Evolutionary conservation across 768 basidiomycete species (phyloP).

Genomic region (Tricholoma flavovirens): DNA sequence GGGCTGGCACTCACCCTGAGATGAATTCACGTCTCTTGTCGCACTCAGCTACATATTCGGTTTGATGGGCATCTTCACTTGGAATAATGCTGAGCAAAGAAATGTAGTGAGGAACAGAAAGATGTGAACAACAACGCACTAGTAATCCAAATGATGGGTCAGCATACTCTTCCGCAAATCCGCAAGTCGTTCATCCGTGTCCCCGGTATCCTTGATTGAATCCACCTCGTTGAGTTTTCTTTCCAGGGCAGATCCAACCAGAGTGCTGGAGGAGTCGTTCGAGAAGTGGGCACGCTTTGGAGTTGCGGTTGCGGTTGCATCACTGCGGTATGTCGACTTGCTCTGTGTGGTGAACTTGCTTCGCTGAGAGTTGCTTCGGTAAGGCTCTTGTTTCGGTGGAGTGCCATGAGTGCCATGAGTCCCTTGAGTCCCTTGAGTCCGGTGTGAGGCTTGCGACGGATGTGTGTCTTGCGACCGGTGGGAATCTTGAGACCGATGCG

Average conservation of each 20-base stretch:
- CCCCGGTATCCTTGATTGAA: conserved; percentile 43
- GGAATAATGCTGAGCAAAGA: conserved; percentile 55
- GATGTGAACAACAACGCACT: conserved; percentile 41
- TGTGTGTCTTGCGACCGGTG: conserved; percentile 4
- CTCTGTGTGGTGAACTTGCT: conserved; percentile 20
- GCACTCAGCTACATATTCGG: conserved; percentile 71
- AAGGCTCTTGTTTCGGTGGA: neutral
- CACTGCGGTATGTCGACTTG: conserved; percentile 20
- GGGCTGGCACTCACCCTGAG: conserved; percentile 51
- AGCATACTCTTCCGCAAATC: conserved; percentile 61
- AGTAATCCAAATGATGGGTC: conserved; percentile 67
- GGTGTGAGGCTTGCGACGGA: conserved; percentile 15
- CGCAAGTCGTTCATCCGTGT: conserved; percentile 55
- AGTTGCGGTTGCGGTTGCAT: conserved; percentile 7
- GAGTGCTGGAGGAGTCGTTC: conserved; percentile 65
- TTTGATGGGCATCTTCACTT: conserved; percentile 76
- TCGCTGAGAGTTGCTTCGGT: conserved; percentile 22
- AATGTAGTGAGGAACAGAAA: conserved; percentile 5
- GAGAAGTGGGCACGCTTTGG: conserved; percentile 27
- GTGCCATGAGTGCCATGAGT: neutral
- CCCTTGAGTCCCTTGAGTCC: too few relatives aligned
- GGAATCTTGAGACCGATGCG: conserved; percentile 8
- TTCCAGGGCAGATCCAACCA: conserved; percentile 68
- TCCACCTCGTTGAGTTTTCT: conserved; percentile 65
- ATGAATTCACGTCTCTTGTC: conserved; percentile 79